Evolutionary conservation across 306 rosid genomes (phyloP), one percentile per base, ranked within the genome.

Genomic region (Chamaecrista fasciculata): DNA sequence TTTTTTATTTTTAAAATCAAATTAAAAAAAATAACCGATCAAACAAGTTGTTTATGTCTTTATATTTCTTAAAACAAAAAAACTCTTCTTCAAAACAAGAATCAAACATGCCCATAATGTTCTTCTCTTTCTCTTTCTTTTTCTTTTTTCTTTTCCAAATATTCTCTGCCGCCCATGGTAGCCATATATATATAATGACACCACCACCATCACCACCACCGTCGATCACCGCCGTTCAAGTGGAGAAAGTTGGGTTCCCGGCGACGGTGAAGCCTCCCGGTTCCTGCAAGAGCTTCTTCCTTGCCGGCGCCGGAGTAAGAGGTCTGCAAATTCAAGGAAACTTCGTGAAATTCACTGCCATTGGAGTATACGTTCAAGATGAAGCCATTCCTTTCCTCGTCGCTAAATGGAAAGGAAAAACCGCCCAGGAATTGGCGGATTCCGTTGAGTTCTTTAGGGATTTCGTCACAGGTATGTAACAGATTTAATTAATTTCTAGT

Each of bases 301-400:
- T 82, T 1, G 86, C 37, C 42, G 86, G 86, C 11, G 86, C 83
- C 29, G 98, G 98, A 10, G 89, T 5, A 24, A 82, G 99, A 31
- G 96, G 91, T 7, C 58, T 94, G 8, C 84, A 83, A 43, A 85
- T 90, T 26, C 78, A 79, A 40, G 96, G 85, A 48, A 85, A 86
- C 0, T 79, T 87, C 49, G 82, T 94, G 16, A 90, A 88, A 77
- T 85, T 94, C 90, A 90, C 98, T 2, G 87, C 96, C 49, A 92
- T 92, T 3, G 96, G 87, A 0, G 61, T 92, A 40, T 92, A 92
- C 69, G 70, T 92, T 28, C 91, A 92, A 79, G 75, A 68, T 10
- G 37, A 24, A 14, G 86, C 91, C 62, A 71, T 86, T 46, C 62
- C 88, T 11, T 65, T 11, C 11, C 96, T 92, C 6, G 62, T 93